Evolutionary conservation across 1,139 yeast species (phyloP), one percentile per base, ranked within the genome.

Genomic region (Magnusiomyces suaveolens): DNA sequence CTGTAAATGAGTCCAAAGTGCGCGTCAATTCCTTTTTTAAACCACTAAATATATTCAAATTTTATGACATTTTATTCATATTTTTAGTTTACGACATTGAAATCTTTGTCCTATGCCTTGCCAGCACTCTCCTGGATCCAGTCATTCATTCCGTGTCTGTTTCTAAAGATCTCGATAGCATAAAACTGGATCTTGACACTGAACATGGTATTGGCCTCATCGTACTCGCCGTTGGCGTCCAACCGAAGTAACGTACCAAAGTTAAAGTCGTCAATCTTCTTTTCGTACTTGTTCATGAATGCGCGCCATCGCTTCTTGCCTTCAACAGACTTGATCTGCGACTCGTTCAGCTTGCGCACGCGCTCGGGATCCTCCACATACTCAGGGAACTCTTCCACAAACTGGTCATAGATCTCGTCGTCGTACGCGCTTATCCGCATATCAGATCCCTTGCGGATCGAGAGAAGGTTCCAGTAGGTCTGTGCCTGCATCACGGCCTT

Each of bases 401-500:
- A 76, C 54, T 81, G 78, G 46, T 80, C 80, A 64, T 81, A 84
- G 59, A 94, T 87, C 57, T 85, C 95, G 63, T 89, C 89, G 69
- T 94, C 98, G 60, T 63, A 46, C 66, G 81, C 78, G 54, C 97
- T 88, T 59, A 92, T 75, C 68, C 81, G 44, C 62, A 92, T 76
- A 62, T 78, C 80, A 46, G 95, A 80, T 18, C 95, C 97, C 54
- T 87, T 85, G 54, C 89, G 75, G 62, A 81, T 81, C 59, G 79
- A 79, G 55, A 94, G 72, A 58, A 94, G 73, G 53, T 78, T 77
- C 96, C 96, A 92, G 78, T 92, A 94, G 2, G 96, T 84, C 69
- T 87, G 95, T 59, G 96, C 94, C 70, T 94, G 97, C 71, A 81
- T 83, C 26, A 94, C 98, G 8, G 97, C 98, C 73, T 87, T 89